Evolutionary conservation across 2,329 filamentous ascomycete genomes (phyloP), one percentile per base, ranked within the genome.

Genomic region (Pyrenophora teres): DNA sequence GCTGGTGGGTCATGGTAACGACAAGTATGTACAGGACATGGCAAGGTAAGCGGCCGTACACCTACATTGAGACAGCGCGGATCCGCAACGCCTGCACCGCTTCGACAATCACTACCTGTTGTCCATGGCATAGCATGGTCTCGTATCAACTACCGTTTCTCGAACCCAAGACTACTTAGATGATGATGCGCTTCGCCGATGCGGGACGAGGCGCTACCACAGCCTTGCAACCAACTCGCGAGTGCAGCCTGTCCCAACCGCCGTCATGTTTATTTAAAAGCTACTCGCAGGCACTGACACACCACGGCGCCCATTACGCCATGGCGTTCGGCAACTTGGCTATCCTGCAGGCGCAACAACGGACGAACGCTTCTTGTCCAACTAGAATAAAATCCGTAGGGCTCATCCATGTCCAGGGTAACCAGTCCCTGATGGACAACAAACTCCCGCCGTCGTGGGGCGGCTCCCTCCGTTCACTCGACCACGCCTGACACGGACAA

Each of bases 111-210:
- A 25, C 37, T 18, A 8, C 35, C 16, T 44, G 35, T 39, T 15
- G 40, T 35, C 37, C 15, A 31, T 37, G 16, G 27, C 33, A 13
- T 25, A 10, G 36, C 31, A 46, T 19, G 27, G 23, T 2, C 4
- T 5, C 18, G 36, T 21, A 44, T 16, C 44, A 50, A 45, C 47
- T 50, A 38, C 47, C 35, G 40, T 37, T 32, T 27, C 47, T 27
- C 47, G 32, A 40, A 25, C 42, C 37, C 23, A 25, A 25, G 30
- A n/a, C 43, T 21, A 15, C 15, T 15, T 15, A 39, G 27, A 42
- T 31, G 18, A 18, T 43, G 39, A 52, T 35, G 50, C 44, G 50
- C 39, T 41, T 52, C 45, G 50, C 50, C 50, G 50, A 40, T 52
- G 45, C 50, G 50, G 50, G 39, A 52, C 50, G 44, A 52, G 35